Base-by-base conservation (phyloP, 139 green algal species). In the Coelastrella sp. region DNA sequence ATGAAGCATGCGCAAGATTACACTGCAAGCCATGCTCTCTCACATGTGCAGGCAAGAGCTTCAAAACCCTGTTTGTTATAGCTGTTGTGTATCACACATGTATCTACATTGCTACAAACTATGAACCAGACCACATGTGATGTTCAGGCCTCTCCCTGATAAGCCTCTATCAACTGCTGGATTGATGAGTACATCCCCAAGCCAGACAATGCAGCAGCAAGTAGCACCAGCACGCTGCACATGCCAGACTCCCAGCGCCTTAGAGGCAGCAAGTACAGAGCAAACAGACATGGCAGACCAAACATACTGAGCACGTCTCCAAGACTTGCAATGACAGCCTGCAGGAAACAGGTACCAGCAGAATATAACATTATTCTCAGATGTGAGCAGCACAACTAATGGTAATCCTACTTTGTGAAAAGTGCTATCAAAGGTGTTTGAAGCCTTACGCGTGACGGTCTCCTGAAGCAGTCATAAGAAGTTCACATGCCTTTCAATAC, bases 251-350 rank as follows among this genome's bases (percentile, higher is more conserved):
- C 87, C 34, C 30, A 62, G 0, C 3, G 53, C 4, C 17, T 53
- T 7, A 90, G 35, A 8, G 75, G 53, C 41, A 89, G 71, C 71
- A 89, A 76, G 19, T 78, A 50, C 15, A 90, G 43, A 6, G 71
- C 77, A 79, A 91, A 91, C 37, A 88, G 51, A 37, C 81, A 84
- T 5, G 89, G 89, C 64, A 91, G 81, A 2, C 78, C 79, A 68
- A 89, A 89, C 79, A 76, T 77, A 27, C 79, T 85, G 62, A 85
- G 60, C n/a, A 92, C 45, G 63, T 91, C 87, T 0, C 89, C 89
- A 4, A 91, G 35, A 0, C 81, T 73, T 8, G 85, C 87, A 43
- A 92, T 92, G 0, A 91, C 9, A 2, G 87, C 89, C 62, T 69
- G 62, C 62, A 69, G n/a, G n/a, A n/a, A n/a, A n/a, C n/a, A n/a